phyloP scores from a whole-genome alignment of 2,329 filamentous ascomycete genomes.

The Alternaria consortialis region DNA sequence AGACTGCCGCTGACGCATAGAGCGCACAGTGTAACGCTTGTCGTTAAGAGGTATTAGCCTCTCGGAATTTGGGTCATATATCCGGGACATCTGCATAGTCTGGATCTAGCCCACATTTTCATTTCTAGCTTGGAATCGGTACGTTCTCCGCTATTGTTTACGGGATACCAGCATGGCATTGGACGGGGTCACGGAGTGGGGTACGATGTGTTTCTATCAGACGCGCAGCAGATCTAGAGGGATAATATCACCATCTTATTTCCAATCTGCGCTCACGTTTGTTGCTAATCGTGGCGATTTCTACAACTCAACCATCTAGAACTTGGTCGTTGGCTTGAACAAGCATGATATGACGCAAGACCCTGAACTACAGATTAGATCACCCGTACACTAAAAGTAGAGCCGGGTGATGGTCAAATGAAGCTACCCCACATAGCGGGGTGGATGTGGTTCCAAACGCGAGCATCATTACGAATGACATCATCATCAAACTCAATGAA shows the following conservation, averaged over 20 bases:
- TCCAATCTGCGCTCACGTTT: conserved; percentile 2
- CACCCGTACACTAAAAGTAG: conserved; percentile 4
- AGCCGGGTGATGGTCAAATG: conserved; percentile 6
- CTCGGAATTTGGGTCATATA: conserved; percentile 29
- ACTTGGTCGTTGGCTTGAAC: background rate
- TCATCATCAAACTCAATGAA: conserved; percentile 16
- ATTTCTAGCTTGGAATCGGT: conserved; percentile 28
- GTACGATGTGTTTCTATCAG: conserved; percentile 27
- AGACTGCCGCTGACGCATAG: conserved; percentile 39
- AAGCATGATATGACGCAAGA: conserved; percentile 20
- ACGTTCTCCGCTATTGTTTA: conserved; percentile 25
- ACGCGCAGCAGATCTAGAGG: conserved; percentile 28
- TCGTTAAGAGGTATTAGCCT: conserved; percentile 15
- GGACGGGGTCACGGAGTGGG: conserved; percentile 27
- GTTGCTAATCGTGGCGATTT: background rate
- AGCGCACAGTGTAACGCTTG: conserved; percentile 8
- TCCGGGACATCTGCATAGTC: conserved; percentile 27
- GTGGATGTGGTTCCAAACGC: conserved; percentile 16
- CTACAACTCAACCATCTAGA: background rate
- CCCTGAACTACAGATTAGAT: conserved; percentile 12
- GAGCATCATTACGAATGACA: conserved; percentile 19
- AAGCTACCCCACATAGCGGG: conserved; percentile 22
- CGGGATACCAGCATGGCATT: conserved; percentile 33
- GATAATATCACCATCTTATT: conserved; percentile 29
- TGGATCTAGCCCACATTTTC: conserved; percentile 27